Base-by-base conservation (phyloP, 2,329 filamentous ascomycete genomes). In the Cadophora luteo-olivacea region DNA sequence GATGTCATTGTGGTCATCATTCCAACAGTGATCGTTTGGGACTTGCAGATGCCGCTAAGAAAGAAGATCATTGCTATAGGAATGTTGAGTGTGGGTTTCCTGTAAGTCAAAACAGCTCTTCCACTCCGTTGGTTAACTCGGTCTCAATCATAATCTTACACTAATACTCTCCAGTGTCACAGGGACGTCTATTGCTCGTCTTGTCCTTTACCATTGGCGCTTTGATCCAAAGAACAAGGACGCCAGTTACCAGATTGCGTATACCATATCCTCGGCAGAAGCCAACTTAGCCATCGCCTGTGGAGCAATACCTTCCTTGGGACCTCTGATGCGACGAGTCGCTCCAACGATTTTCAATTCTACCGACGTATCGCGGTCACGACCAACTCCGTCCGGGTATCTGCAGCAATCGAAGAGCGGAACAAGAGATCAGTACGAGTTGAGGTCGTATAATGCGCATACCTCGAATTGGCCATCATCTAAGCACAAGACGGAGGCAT, bases 251-350 rank as follows among this genome's bases (percentile, higher is more conserved):
- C 38, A 48, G 7, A 48, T 64, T 19, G 61, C 48, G 14, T 64
- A 64, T 19, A 64, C 61, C 29, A 64, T 64, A 36, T 64, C 61
- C 11, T 65, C 62, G 8, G 52, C 52, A 14, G 62, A 65, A 48
- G 62, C 62, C 29, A 65, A 65, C 25, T 36, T 65, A 11, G 62
- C 62, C 8, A 51, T 65, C n/a, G 62, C 62, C 8, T 55, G 49
- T 4, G 49, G 62, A 41, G 49, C 49, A 8, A 45, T 65, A 25
- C 52, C 45, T 25, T 55, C 36, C 12, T 19, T 65, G 9, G 62
- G 62, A 12, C 62, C 51, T 3, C 24, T 65, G 0, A 55, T 65
- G 36, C 33, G 36, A 24, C 49, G 62, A 7, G 16, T 65, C 12
- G 32, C 33, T 12, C 62, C 62, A 24, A 48, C n/a, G 19, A 24